phyloP scores from a whole-genome alignment of 495 filamentous ascomycete genomes.

The Penicillium turbatum region DNA sequence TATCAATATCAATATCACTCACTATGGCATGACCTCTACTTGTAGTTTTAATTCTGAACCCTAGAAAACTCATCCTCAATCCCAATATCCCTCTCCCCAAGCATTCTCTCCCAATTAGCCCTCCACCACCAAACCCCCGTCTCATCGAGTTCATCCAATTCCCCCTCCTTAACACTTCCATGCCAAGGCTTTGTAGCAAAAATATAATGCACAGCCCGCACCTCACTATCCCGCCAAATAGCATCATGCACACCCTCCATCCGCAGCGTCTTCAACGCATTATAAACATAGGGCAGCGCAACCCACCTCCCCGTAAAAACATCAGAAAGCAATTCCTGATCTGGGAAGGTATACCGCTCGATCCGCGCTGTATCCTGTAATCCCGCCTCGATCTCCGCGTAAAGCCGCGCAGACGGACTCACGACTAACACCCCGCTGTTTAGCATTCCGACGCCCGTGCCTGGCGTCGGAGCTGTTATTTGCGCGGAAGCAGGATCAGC shows the following conservation, averaged over 20 bases:
- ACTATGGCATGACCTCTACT: background rate
- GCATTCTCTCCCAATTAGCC: conserved; percentile 48
- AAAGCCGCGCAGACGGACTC: conserved; percentile 54
- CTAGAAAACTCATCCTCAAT: conserved; percentile 18
- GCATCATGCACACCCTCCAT: conserved; percentile 59
- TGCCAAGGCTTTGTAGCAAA: conserved; percentile 77
- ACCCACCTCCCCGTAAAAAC: conserved; percentile 65
- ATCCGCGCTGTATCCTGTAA: conserved; percentile 35
- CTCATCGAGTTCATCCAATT: conserved; percentile 14
- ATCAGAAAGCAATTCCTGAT: conserved; percentile 67
- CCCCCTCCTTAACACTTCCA: conserved; percentile 36
- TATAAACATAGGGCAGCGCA: conserved; percentile 70
- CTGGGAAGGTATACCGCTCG: conserved; percentile 61
- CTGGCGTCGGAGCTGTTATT: conserved; percentile 43
- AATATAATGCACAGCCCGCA: conserved; percentile 78
- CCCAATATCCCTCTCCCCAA: conserved; percentile 40
- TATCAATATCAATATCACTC: conserved; percentile 6
- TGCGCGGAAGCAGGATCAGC: conserved; percentile 50
- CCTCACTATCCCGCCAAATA: conserved; percentile 69
- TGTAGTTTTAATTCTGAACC: too few relatives aligned
- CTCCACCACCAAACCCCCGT: conserved; percentile 63
- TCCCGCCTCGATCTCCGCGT: conserved; percentile 43
- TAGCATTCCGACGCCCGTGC: conserved; percentile 56
- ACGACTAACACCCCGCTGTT: conserved; percentile 75
- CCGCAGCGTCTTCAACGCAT: conserved; percentile 74